Evolutionary conservation across 306 rosid species (phyloP), one percentile per base, ranked within the genome.

Genomic region (Canavalia gladiata): DNA sequence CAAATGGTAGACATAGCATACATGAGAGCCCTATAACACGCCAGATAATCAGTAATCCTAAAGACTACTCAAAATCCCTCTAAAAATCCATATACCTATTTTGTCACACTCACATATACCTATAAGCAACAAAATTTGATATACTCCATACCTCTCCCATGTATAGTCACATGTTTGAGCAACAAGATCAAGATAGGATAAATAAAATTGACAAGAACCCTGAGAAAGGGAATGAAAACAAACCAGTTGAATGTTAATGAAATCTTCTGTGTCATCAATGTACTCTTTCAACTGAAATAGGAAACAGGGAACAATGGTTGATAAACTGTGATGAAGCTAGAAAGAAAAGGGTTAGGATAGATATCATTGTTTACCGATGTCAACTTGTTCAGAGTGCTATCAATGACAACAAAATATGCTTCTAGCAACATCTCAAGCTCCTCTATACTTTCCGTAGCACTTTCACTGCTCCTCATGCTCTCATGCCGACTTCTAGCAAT

Each of bases 391-490:
- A 93, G 88, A 56, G 99, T 90, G 91, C 97, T 96, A 74, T 96
- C 99, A 83, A 96, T 96, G 78, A 93, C 98, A 52, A 96, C 99
- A 84, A 96, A 96, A 78, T 96, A 96, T 71, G 99, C 99, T 88
- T 96, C 99, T 75, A 96, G 90, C 79, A 96, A 85, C 99, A 96
- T 93, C 89, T 96, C 99, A 78, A 96, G 99, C 90, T 96, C 99
- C 74, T 96, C 99, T 88, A 96, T 93, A 79, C 82, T 96, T 82
- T 90, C 97, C 18, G 93, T 90, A 45, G 85, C 49, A 88, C 92
- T 96, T 47, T 93, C 99, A 75, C 91, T 69, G 80, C 99, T 96
- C 83, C 95, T 88, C 88, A 68, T 91, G 86, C 99, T 96, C 83
- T 90, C 98, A 57, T 92, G 94, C 71, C 99, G 90, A 78, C 99